Percentiles rank a stretch among this genome's conserved stretches.
phyloP scores from a whole-genome alignment of 1,284 basidiomycete species.

The Fomitopsis betulina region DNA sequence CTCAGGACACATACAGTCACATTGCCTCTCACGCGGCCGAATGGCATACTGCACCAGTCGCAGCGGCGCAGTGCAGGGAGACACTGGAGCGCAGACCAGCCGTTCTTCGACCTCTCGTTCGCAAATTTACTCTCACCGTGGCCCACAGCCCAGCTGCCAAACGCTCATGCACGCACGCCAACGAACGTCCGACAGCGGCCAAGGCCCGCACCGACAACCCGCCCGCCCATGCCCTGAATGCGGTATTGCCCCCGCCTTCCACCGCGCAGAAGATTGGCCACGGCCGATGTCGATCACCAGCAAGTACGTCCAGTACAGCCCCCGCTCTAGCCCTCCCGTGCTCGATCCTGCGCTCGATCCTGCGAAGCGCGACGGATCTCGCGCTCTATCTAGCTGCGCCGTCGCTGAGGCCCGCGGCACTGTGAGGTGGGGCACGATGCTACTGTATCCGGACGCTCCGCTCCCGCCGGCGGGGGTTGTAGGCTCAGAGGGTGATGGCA shows the following conservation, averaged over 20 bases:
- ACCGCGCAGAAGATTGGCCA: constrained; percentile 1
- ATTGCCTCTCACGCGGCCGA: neutral
- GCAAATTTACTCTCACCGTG: neutral
- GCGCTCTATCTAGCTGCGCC: neutral
- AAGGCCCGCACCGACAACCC: neutral
- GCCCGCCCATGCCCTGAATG: neutral
- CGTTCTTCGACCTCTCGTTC: neutral
- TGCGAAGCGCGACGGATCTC: neutral
- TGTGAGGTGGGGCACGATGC: neutral
- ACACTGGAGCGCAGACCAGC: neutral
- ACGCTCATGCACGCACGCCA: neutral
- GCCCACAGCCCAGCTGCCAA: neutral
- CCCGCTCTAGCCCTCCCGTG: neutral
- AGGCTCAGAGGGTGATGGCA: neutral
- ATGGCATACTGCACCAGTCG: neutral
- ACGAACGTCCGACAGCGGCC: neutral
- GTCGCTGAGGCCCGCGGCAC: neutral
- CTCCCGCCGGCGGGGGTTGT: neutral
- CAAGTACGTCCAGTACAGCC: neutral
- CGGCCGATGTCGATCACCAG: neutral
- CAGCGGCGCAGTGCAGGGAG: neutral
- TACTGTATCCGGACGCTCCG: neutral
- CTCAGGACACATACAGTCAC: neutral
- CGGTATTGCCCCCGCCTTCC: neutral
- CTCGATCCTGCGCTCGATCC: neutral